phyloP scores from a whole-genome alignment of 495 filamentous ascomycete genomes.

The Xylaria longipes region DNA sequence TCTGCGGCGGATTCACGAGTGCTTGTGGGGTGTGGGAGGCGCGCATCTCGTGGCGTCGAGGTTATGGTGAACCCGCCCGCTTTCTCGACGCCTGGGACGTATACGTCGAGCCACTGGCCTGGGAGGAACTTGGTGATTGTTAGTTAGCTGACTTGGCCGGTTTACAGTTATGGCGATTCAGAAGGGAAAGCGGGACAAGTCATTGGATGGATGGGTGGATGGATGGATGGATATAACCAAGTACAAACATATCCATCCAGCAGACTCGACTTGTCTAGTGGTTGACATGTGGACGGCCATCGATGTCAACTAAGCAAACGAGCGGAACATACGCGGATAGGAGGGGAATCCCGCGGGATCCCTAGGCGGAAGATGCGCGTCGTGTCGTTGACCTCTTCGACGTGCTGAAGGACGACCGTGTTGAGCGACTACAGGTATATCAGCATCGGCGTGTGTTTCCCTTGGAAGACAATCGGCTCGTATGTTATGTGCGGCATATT shows the following conservation, averaged over 20 bases:
- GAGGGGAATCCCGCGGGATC: conserved; percentile 30
- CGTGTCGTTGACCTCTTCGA: conserved; percentile 43
- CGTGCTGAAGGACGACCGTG: conserved; percentile 41
- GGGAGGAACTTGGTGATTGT: conserved; percentile 66
- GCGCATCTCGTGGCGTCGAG: conserved; percentile 64
- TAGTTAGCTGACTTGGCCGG: neutral
- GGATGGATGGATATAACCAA: neutral
- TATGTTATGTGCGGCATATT: neutral
- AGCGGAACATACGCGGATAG: conserved; percentile 35
- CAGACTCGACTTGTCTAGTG: neutral
- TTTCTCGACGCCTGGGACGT: conserved; percentile 67
- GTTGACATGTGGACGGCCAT: neutral
- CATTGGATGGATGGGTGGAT: neutral
- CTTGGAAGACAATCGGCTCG: neutral
- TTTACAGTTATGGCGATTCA: neutral
- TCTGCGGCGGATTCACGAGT: neutral
- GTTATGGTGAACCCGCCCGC: conserved; percentile 89
- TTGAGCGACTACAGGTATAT: conserved; percentile 43
- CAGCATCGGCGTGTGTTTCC: neutral
- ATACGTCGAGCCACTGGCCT: conserved; percentile 92
- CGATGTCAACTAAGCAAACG: neutral
- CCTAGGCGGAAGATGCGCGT: conserved; percentile 49
- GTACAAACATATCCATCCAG: neutral
- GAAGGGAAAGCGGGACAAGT: neutral
- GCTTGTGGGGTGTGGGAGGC: conserved; percentile 43